Evolutionary conservation across 2,329 filamentous ascomycete genomes (phyloP).

Genomic region (Botrytis deweyae): DNA sequence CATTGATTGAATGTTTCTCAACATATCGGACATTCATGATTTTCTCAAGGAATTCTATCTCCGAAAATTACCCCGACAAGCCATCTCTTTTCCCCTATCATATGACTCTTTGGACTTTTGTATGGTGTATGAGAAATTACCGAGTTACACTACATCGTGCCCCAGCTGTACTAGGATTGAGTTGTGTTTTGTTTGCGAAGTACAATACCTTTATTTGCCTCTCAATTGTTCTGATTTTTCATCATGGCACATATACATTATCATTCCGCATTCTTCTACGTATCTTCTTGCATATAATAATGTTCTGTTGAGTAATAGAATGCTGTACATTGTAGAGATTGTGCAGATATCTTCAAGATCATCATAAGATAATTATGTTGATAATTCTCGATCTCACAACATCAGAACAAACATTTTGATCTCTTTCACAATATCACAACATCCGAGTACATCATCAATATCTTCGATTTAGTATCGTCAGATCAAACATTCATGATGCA

Average conservation of each 20-base stretch:
- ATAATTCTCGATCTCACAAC: background rate
- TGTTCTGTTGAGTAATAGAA: background rate
- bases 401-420: background rate
- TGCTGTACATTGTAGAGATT: background rate
- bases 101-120: constrained; percentile 7
- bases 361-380: background rate
- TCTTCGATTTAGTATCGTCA: background rate
- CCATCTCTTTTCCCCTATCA: background rate
- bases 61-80: background rate
- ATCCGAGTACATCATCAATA: background rate
- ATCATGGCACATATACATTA: constrained; percentile 2
- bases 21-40: constrained; percentile 9
- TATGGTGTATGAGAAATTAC: background rate
- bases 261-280: background rate
- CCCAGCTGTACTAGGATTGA: background rate
- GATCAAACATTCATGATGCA: background rate
- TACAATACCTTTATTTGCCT: background rate
- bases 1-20: constrained; percentile 6
- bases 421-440: background rate
- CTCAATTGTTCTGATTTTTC: background rate
- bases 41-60: constrained; percentile 1
- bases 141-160: background rate
- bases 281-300: background rate
- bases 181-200: background rate
- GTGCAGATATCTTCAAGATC: no score